phyloP scores from a whole-genome alignment of 2,329 filamentous ascomycete species.

The Orbilia blumenaviensis region DNA sequence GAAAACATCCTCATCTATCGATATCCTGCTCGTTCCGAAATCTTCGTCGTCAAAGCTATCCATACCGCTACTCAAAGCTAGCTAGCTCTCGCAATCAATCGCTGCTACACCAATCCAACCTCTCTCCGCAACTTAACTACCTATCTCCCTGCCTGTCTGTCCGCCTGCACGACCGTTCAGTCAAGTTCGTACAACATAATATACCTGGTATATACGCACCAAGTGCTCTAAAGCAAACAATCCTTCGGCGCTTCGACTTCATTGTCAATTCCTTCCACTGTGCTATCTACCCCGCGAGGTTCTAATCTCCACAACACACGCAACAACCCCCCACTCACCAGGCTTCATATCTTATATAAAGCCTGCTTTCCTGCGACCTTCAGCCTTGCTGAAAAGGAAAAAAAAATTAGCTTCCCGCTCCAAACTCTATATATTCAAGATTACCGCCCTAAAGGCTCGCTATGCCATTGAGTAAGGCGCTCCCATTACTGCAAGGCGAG shows the following conservation, averaged over 20 bases:
- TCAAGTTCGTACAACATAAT: slow-evolving; percentile 43
- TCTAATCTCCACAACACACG: slow-evolving; percentile 32
- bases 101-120: slow-evolving; percentile 6
- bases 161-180: slow-evolving; percentile 24
- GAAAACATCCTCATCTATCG: slow-evolving; percentile 40
- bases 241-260: slow-evolving; percentile 48
- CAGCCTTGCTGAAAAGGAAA: slow-evolving; percentile 37
- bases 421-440: slow-evolving; percentile 27
- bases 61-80: too few species aligned
- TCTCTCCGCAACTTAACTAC: too few species aligned
- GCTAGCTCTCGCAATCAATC: slow-evolving; percentile 39
- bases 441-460: slow-evolving; percentile 53
- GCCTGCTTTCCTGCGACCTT: slow-evolving; percentile 16
- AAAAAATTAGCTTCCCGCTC: not conserved
- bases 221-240: slow-evolving; percentile 49
- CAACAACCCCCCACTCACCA: slow-evolving; percentile 22
- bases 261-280: slow-evolving; percentile 44
- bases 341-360: slow-evolving; percentile 44
- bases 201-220: slow-evolving; percentile 22
- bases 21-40: slow-evolving; percentile 27
- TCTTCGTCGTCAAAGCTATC: too few species aligned
- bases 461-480: slow-evolving; percentile 54
- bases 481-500: slow-evolving; percentile 23
- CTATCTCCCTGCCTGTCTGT: not conserved
- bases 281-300: slow-evolving; percentile 17